Evolutionary conservation across 2,329 filamentous ascomycete species (phyloP), one percentile per base, ranked within the genome.

Genomic region (Colletotrichum salicis): DNA sequence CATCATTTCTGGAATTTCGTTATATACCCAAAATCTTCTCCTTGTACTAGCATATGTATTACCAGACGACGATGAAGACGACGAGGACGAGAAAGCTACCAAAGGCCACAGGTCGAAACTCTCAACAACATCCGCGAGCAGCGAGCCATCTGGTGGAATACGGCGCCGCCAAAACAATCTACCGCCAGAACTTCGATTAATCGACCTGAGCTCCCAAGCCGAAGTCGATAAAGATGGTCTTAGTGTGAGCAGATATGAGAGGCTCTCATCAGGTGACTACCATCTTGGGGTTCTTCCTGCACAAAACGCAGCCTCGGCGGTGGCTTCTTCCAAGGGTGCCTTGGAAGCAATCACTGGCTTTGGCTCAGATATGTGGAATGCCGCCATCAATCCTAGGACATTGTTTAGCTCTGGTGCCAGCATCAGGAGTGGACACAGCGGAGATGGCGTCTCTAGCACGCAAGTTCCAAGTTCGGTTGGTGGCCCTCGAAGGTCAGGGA

Each of bases 1-100:
- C 86, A 95, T 97, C 81, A 94, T 99, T 86, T 97, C 96, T 80
- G 96, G 96, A 78, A 93, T 99, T 82, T 97, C 96, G 75, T 88
- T 99, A 83, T 98, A 98, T 90, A 97, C 95, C 80, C 94, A 94
- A 80, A 96, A 90, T 79, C 87, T 97, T 76, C 88, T 99, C 82
- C 89, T 97, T 77, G 93, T 98, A 78, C 92, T 99, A 84, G 95
- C 95, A 79, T 98, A 97, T 83, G 91, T 95, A 78, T 92, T 92
- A 72, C 90, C 92, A 48, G 93, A 94, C 57, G 86, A 91, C 10
- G 88, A 93, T n/a, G 88, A 91, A 15, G 88, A 91, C 11, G 82
- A 82, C 1, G 80, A 83, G 1, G 74, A 76, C 13, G 76, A n/a
- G 8, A 24, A 54, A 1, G 70, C 33, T 2, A 67, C 74, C 48